Evolutionary conservation across 441 rosid genomes (phyloP).

Genomic region (Bruguiera hainesii): DNA sequence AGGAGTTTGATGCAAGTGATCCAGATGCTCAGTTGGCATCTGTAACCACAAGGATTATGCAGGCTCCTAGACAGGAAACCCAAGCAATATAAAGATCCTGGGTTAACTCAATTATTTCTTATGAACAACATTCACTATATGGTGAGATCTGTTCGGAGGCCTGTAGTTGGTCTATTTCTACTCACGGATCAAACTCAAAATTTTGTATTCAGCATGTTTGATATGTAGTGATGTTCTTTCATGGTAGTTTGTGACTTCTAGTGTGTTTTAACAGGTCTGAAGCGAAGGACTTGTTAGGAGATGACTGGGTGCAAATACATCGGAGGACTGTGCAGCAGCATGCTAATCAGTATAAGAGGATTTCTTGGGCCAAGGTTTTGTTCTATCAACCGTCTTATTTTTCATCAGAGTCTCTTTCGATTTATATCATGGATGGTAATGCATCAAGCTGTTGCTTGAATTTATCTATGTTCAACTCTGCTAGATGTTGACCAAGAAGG

Average conservation of each 20-base stretch:
- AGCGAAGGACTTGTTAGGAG: conserved; percentile 88
- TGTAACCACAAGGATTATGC: conserved; percentile 79
- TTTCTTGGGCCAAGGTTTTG: conserved; percentile 91
- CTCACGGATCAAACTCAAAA: background rate
- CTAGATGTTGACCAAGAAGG: background rate
- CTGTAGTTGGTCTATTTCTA: conserved; percentile 6
- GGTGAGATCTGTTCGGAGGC: conserved; percentile 96
- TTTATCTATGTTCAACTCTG: background rate
- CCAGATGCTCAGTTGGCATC: conserved; percentile 61
- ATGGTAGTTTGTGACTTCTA: conserved; percentile 6
- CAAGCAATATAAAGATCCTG: conserved; percentile 90
- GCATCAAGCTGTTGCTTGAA: background rate
- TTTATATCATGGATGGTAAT: background rate
- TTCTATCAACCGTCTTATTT: background rate
- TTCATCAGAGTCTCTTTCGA: conserved; percentile 1
- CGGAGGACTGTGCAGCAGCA: conserved; percentile 90
- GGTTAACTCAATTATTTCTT: conserved; percentile 77
- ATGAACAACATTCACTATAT: conserved; percentile 96
- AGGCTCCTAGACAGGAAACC: conserved; percentile 91
- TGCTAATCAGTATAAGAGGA: conserved; percentile 92
- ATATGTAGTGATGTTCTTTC: background rate
- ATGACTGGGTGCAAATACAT: conserved; percentile 98
- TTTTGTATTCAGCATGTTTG: background rate
- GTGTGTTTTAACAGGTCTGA: conserved; percentile 61
- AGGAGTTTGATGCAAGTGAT: conserved; percentile 62